These are phyloP conservation scores for Cubamyces sp. DNA, from an alignment of 768 basidiomycete species.

Conservation along the genomic window DNA sequence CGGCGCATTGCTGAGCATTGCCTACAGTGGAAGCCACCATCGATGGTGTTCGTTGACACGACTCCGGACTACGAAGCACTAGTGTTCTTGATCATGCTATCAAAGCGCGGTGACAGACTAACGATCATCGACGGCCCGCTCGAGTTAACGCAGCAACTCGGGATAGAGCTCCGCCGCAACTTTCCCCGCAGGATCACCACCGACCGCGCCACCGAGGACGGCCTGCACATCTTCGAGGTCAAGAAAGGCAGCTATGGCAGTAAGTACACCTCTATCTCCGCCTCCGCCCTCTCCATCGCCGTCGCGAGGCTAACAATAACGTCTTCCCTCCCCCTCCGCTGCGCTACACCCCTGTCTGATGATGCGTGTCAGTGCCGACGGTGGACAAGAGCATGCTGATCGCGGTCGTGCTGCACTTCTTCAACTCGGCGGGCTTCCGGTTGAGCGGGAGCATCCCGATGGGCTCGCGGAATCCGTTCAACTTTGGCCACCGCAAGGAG, in stretches of 20 bases:
- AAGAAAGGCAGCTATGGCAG: slow-evolving; percentile 43
- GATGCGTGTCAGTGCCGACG: slow-evolving; percentile 39
- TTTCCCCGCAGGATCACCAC: slow-evolving; percentile 48
- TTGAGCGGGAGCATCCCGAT: slow-evolving; percentile 73
- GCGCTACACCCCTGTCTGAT: neutral
- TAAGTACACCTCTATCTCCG: slow-evolving; percentile 9
- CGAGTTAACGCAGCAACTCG: slow-evolving; percentile 43
- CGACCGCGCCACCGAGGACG: slow-evolving; percentile 51
- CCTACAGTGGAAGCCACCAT: slow-evolving; percentile 49
- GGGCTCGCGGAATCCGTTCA: slow-evolving; percentile 43
- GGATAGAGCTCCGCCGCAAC: slow-evolving; percentile 41
- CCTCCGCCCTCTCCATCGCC: neutral
- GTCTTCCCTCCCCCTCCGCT: neutral
- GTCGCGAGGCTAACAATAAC: neutral
- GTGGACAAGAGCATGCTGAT: slow-evolving; percentile 59
- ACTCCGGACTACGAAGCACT: slow-evolving; percentile 50
- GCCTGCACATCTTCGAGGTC: slow-evolving; percentile 59
- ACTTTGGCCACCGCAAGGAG: slow-evolving; percentile 53
- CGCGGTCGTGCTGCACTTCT: slow-evolving; percentile 63
- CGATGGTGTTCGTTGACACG: slow-evolving; percentile 67
- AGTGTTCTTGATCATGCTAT: slow-evolving; percentile 71
- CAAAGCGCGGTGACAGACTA: slow-evolving; percentile 60
- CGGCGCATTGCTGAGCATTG: neutral
- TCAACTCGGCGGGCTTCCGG: slow-evolving; percentile 58
- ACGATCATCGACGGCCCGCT: slow-evolving; percentile 47